Evolutionary conservation across 148 eudicot species (phyloP), one percentile per base, ranked within the genome.

Genomic region (Pouteria glomerata): DNA sequence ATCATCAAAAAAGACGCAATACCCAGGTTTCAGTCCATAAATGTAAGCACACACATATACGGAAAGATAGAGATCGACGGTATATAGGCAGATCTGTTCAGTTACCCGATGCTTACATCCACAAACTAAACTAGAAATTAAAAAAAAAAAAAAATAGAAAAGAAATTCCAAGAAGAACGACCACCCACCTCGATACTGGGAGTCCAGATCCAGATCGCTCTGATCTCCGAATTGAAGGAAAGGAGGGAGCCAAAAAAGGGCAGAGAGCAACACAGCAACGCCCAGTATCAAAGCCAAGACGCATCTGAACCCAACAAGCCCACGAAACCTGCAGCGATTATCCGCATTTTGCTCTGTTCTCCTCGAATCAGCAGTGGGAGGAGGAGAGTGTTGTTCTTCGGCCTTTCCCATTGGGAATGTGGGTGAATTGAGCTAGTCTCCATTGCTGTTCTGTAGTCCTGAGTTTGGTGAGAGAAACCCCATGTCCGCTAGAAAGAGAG

Each of bases 191-290:
- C 82, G 55, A 76, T 73, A 88, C 57, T 83, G 76, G 51, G 90
- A 86, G 80, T 86, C 84, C 77, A 84, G 93, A 95, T 95, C 98
- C 76, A 79, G 81, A 79, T 91, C 96, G 68, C 66, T 59, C 6
- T 33, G 91, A 85, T 91, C 89, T 70, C 84, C 71, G 67, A 66
- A 23, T 13, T 83, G 78, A 34, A 85, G 79, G 63, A 94, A 84
- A 4, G 96, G 96, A 0, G 96, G 98, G 41, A 95, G 75, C 98
- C 89, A 91, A 74, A 95, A 95, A 39, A 91, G 45, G 69, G 90
- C 96, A 76, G 98, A 86, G 8, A 89, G 53, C 57, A 91, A 81
- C 14, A 89, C 93, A 2, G 82, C 83, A 73, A 86, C 48, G 5
- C 97, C 93, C 63, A 95, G 87, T n/a, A 95, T 64, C 56, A 95